Base-by-base conservation (phyloP, 2,329 filamentous ascomycete genomes). In the Lachnellula hyalina region DNA sequence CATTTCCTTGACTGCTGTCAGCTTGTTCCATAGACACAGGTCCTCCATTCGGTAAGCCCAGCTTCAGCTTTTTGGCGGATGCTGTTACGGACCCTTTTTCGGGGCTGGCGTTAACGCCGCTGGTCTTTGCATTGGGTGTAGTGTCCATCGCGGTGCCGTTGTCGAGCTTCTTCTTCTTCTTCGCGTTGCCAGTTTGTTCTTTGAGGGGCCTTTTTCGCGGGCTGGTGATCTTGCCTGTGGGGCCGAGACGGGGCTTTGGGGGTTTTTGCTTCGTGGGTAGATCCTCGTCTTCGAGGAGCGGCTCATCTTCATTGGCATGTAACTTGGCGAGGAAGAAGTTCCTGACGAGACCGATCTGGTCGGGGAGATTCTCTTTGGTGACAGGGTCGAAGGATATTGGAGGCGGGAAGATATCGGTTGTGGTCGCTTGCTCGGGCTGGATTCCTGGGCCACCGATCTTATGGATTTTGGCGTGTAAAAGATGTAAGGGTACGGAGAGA, bases 281-380 rank as follows among this genome's bases (percentile, higher is more conserved):
- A 63, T 99, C 93, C 68, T 97, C 90, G 73, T 99, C 94, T 75
- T 99, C 94, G 51, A 96, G 77, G 61, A 99, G 79, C 44, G 90
- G 85, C 69, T 91, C 83, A 66, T 93, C 86, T 69, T 83, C 82
- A 70, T 92, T 94, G 53, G 89, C 87, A 65, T 90, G 89, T 55
- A 99, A 76, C 72, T 96, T 96, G 64, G 85, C 85, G 56, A 90
- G 83, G 76, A 97, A 96, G 80, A 95, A 99, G 66, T 90, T 87
- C 71, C 89, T 89, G 55, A 96, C 85, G 53, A 99, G 80, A 4
- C 91, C 92, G 62, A 97, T 90, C 68, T 97, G 86, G 45, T 82
- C 79, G 50, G 86, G 78, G 51, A 96, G 80, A 63, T 83, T 90
- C 58, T 96, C 86, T 59, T 83, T 79, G 2, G 87, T 93, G 68